Base-by-base conservation (phyloP, 768 basidiomycete genomes). In the Rhodotorula kratochvilovae region DNA sequence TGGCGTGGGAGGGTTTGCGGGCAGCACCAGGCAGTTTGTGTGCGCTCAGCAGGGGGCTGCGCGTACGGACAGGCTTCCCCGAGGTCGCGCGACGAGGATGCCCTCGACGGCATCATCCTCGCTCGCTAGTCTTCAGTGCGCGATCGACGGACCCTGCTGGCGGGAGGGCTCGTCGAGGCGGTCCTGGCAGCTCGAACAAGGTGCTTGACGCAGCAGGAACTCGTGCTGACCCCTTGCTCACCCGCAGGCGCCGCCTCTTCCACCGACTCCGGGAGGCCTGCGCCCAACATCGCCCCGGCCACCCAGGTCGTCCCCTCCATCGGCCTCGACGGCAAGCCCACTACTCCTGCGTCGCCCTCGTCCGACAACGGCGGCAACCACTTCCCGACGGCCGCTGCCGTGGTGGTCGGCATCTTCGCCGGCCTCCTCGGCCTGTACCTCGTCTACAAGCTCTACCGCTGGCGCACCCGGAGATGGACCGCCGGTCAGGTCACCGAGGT, bases 331-430 rank as follows among this genome's bases (percentile, higher is more conserved):
- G 70, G 70, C 13, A 63, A 67, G n/a, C 70, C 72, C 17, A 43
- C 61, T 0, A 42, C 58, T 0, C 21, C 55, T 42, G 48, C 59
- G 2, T 43, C 50, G 4, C 16, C 61, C 4, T 50, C 51, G 5
- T 13, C 29, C 12, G 61, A 71, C 50, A 60, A 71, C 19, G 63
- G 67, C 31, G 59, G 55, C 36, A 33, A 65, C 48, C 23, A 27
- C 8, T 76, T 76, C 56, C 76, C 76, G 8, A 39, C 63, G 2
- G 73, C 70, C 5, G 76, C 76, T 21, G 68, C 72, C 58, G 68
- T 59, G 31, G 63, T 73, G 45, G 31, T 74, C 45, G 54, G 66
- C 45, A 65, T 76, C 51, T 48, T 68, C 31, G 73, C 42, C 1
- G 76, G 65, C 12, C 15, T 72, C 33, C 58, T 63, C 45, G 64